These are phyloP conservation scores for Coccomyxa sp. DNA, from an alignment of 139 green algal species.

Conservation along the genomic window DNA sequence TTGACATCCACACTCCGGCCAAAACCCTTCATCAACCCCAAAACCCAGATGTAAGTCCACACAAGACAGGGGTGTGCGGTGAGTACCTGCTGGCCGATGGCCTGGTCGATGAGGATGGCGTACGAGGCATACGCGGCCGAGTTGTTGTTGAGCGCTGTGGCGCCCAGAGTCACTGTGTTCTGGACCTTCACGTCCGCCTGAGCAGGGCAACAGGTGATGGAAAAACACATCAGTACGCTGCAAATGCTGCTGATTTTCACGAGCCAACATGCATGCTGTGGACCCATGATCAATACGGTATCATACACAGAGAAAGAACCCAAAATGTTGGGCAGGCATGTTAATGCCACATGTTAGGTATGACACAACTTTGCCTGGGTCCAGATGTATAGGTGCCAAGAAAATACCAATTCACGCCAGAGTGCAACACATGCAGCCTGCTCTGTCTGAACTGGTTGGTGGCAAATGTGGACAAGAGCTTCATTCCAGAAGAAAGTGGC, in stretches of 20 bases:
- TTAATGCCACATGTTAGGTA: background rate
- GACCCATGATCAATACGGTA: background rate
- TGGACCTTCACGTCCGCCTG: background rate
- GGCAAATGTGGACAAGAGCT: no score
- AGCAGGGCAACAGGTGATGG: background rate
- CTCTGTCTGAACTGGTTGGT: no score
- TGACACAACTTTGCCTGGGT: no score
- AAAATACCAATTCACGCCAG: no score
- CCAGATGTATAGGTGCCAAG: no score
- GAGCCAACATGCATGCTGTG: no score
- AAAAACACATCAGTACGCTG: background rate
- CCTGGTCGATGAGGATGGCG: slow-evolving; percentile 6
- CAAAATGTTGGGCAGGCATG: background rate
- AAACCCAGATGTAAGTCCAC: no score
- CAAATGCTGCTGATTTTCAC: background rate
- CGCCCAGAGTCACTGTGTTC: background rate
- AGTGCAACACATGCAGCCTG: no score
- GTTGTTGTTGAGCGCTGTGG: slow-evolving; percentile 1
- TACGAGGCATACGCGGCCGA: background rate
- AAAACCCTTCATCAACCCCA: no score
- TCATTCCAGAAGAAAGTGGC: no score
- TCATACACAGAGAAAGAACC: background rate
- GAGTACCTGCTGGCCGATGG: background rate
- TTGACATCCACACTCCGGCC: no score
- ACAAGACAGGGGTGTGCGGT: no score